phyloP scores from a whole-genome alignment of 306 rosid genomes.

The Casuarina glauca region DNA sequence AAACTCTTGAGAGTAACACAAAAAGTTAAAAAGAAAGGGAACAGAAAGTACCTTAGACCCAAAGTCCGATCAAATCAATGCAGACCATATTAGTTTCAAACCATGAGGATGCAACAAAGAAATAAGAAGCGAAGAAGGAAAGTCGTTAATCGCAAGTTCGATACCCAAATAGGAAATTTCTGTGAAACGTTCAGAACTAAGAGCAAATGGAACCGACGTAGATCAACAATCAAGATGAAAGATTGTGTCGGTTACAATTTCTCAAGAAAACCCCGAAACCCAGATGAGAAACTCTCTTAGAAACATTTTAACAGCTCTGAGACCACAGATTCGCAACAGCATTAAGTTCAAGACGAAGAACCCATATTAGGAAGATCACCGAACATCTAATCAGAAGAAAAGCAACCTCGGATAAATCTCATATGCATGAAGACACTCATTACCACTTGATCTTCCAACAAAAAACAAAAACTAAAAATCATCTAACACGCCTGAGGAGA shows the following conservation, averaged over 20 bases:
- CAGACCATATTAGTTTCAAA: slow-evolving; percentile 13
- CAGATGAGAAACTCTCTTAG: background rate
- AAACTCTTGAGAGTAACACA: slow-evolving; percentile 13
- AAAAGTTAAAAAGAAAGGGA: background rate
- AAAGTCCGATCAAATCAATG: slow-evolving; percentile 19
- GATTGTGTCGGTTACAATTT: background rate
- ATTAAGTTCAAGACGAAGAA: slow-evolving; percentile 21
- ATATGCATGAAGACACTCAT: slow-evolving; percentile 12
- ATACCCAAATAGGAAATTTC: background rate
- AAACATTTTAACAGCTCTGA: slow-evolving; percentile 16
- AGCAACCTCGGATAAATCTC: slow-evolving; percentile 13
- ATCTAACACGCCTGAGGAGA: slow-evolving; percentile 10
- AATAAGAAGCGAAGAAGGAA: slow-evolving; percentile 7
- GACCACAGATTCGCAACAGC: slow-evolving; percentile 9
- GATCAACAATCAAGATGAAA: slow-evolving; percentile 26
- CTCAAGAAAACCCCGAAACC: background rate
- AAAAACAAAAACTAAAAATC: slow-evolving; percentile 1
- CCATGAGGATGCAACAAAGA: slow-evolving; percentile 13
- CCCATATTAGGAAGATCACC: slow-evolving; percentile 1
- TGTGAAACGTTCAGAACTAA: background rate
- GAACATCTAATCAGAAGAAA: slow-evolving; percentile 18
- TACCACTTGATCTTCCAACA: background rate
- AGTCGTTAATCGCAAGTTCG: background rate
- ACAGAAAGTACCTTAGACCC: slow-evolving; percentile 9
- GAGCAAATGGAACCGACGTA: background rate